Percentiles rank a stretch among this genome's conserved stretches.
Conservation (phyloP, 2,329 filamentous ascomycete species). For the Exophiala bonariae region DNA sequence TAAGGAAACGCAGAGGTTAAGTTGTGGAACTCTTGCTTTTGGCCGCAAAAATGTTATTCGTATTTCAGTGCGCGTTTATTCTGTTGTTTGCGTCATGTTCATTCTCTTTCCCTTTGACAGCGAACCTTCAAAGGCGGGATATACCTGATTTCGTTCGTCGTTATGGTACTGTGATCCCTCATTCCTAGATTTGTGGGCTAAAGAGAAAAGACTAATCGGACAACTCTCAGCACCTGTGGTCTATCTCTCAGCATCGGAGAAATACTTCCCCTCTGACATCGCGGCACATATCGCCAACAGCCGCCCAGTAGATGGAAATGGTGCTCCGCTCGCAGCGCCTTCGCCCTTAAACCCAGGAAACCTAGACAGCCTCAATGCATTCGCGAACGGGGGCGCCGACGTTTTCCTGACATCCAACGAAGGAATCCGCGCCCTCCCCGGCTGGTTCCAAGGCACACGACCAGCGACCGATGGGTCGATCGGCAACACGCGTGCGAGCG, state of each 20-base stretch:
- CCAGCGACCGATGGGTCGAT: slow-evolving; percentile 56
- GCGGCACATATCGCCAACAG: slow-evolving; percentile 48
- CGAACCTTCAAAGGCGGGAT: slow-evolving; percentile 12
- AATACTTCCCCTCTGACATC: slow-evolving; percentile 53
- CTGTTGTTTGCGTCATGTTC: neutral
- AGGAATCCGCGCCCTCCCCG: slow-evolving; percentile 47
- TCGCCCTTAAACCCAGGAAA: slow-evolving; percentile 48
- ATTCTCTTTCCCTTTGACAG: slow-evolving; percentile 4
- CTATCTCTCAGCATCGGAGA: slow-evolving; percentile 51
- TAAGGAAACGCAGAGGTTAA: neutral
- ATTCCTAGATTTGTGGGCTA: too few relatives aligned
- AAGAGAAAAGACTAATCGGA: neutral
- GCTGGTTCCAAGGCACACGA: slow-evolving; percentile 54
- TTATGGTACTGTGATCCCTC: slow-evolving; percentile 14
- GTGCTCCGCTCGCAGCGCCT: slow-evolving; percentile 38
- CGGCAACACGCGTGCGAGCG: slow-evolving; percentile 44
- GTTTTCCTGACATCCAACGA: slow-evolving; percentile 52
- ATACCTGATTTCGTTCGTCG: slow-evolving; percentile 18
- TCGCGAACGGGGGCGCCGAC: slow-evolving; percentile 45
- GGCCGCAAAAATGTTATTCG: neutral
- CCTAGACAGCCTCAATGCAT: slow-evolving; percentile 47
- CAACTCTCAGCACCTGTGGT: slow-evolving; percentile 47
- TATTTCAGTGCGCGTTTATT: neutral
- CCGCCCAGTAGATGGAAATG: slow-evolving; percentile 43
- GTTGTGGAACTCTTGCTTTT: neutral